These are phyloP conservation scores for Leccinum pachyderme DNA, from an alignment of 1,284 basidiomycete genomes.

Conservation along the genomic window DNA sequence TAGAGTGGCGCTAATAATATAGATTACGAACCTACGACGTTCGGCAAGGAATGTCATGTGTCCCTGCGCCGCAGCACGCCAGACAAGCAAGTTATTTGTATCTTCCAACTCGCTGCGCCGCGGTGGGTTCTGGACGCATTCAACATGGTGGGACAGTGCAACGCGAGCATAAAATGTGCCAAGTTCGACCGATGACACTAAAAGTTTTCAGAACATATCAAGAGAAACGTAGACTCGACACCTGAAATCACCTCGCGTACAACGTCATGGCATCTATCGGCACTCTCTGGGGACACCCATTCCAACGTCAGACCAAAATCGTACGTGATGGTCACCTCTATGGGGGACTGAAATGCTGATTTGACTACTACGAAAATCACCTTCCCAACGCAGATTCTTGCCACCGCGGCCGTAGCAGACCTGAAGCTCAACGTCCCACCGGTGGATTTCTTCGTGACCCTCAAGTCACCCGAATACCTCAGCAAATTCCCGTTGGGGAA, in stretches of 20 bases:
- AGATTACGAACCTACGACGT: background rate
- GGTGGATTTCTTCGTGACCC: slow-evolving; percentile 31
- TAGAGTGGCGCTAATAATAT: background rate
- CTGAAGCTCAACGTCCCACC: slow-evolving; percentile 27
- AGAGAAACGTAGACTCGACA: background rate
- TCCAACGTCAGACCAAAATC: slow-evolving; percentile 29
- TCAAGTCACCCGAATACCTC: slow-evolving; percentile 45
- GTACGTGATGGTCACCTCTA: slow-evolving; percentile 16
- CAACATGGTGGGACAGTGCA: background rate
- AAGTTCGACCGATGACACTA: background rate
- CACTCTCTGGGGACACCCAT: slow-evolving; percentile 20
- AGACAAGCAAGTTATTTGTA: background rate
- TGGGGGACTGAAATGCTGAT: background rate
- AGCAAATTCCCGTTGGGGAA: slow-evolving; percentile 49
- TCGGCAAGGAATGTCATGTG: background rate
- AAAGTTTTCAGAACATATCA: background rate
- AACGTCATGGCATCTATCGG: slow-evolving; percentile 25
- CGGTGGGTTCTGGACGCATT: background rate
- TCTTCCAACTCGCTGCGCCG: background rate
- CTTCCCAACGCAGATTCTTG: slow-evolving; percentile 17
- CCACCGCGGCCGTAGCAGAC: slow-evolving; percentile 22
- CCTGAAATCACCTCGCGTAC: background rate
- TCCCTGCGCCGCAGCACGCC: background rate
- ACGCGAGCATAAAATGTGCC: background rate
- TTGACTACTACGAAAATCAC: background rate